These are phyloP conservation scores for Candida krabiensis DNA, from an alignment of 805 yeast species.

Conservation along the genomic window DNA sequence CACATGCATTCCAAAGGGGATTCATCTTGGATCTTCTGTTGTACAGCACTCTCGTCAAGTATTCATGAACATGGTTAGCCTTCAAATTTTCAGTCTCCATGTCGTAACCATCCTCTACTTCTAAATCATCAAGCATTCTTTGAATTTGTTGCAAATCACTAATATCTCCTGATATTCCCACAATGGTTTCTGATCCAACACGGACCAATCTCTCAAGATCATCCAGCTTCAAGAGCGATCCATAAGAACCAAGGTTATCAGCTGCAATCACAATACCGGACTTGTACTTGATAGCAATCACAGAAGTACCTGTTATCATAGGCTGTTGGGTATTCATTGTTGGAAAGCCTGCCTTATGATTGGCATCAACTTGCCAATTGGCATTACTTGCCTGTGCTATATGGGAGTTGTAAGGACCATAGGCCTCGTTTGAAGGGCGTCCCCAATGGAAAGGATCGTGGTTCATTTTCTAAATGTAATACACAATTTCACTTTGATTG, in stretches of 20 bases:
- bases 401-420: conserved; percentile 74
- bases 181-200: conserved; percentile 84
- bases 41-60: conserved; percentile 81
- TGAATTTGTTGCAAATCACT: conserved; percentile 88
- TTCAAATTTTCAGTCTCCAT: conserved; percentile 60
- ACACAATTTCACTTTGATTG: too few species aligned
- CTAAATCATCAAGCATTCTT: conserved; percentile 73
- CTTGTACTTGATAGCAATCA: conserved; percentile 83
- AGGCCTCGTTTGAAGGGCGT: conserved; percentile 79
- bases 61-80: conserved; percentile 89
- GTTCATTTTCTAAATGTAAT: conserved; percentile 71
- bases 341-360: conserved; percentile 50
- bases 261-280: conserved; percentile 95
- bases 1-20: conserved; percentile 92
- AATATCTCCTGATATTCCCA: conserved; percentile 93
- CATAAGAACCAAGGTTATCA: conserved; percentile 90
- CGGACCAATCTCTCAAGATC: conserved; percentile 81
- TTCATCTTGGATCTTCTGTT: conserved; percentile 88
- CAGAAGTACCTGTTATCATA: conserved; percentile 94
- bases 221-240: conserved; percentile 84
- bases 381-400: conserved; percentile 62
- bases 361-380: conserved; percentile 15
- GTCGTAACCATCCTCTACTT: conserved; percentile 77
- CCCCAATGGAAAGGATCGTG: conserved; percentile 98
- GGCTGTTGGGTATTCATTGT: conserved; percentile 90